Evolutionary conservation across 805 yeast genomes (phyloP).

Genomic region (Candida insectalens): DNA sequence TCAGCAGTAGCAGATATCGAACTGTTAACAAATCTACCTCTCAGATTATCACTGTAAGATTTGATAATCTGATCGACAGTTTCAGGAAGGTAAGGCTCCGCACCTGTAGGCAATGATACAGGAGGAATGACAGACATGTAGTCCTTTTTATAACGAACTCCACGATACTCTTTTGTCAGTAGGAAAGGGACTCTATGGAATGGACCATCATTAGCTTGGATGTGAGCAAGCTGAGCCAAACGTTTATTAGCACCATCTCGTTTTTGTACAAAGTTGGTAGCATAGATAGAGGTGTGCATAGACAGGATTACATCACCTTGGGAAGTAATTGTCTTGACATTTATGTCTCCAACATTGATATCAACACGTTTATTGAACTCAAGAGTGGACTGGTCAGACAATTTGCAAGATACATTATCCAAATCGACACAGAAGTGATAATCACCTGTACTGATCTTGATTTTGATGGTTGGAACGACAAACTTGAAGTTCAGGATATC

Average conservation of each 20-base stretch:
- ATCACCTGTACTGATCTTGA: conserved; percentile 31
- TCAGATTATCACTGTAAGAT: conserved; percentile 19
- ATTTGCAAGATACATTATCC: conserved; percentile 25
- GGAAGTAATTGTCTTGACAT: conserved; percentile 13
- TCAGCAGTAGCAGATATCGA: conserved; percentile 3
- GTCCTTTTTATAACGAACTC: conserved; percentile 34
- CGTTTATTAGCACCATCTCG: conserved; percentile 36
- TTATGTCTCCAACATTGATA: conserved; percentile 38
- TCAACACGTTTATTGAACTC: conserved; percentile 50
- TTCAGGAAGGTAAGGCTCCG: conserved; percentile 46
- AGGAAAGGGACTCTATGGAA: conserved; percentile 74
- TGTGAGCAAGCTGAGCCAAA: conserved; percentile 51
- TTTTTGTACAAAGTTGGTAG: conserved; percentile 53
- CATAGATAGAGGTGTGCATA: conserved; percentile 45
- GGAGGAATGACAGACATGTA: conserved; percentile 50
- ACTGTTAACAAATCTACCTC: conserved; percentile 7
- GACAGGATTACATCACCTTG: conserved; percentile 24
- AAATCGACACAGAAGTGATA: conserved; percentile 17
- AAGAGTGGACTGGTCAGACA: conserved; percentile 63
- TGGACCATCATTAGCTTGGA: conserved; percentile 69
- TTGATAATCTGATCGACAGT: conserved; percentile 35
- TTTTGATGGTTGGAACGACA: conserved; percentile 34
- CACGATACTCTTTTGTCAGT: conserved; percentile 40
- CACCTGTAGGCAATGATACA: conserved; percentile 51
- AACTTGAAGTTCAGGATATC: conserved; percentile 66